Evolutionary conservation across 345 rosid species (phyloP), one percentile per base, ranked within the genome.

Genomic region (Hypericum perforatum): DNA sequence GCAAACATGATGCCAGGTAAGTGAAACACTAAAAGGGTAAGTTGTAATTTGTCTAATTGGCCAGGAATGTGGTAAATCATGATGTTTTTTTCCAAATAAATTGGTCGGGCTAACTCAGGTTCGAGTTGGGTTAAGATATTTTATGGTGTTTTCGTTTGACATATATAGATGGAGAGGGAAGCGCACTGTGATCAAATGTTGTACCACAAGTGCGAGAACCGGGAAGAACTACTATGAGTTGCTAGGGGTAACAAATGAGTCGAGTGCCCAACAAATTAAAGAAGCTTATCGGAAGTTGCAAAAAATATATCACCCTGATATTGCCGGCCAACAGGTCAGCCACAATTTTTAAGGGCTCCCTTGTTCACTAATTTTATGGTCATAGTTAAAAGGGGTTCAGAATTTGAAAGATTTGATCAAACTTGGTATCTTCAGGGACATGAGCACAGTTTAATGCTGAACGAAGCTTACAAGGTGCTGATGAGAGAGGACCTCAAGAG

Each of bases 271-370:
- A 43, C 63, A 76, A 50, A 78, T 80, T 46, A 76, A 78, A 57
- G 77, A 78, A 22, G 78, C 82, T 54, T 80, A 82, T 13, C 71
- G 90, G 69, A 80, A 64, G 64, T 57, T 82, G 68, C 89, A 75
- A 38, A 82, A 82, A 79, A 73, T 76, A 51, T 55, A 77, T 52
- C 86, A 82, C 38, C 86, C 90, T 13, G 82, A 82, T 58, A 72
- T 82, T 46, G 78, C 80, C 0, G 86, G 90, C 63, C 70, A 72
- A 36, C 39, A 80, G 84, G 86, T 80, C 38, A 13, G 12, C 8
- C 13, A 41, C n/a, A 9, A 38, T 4, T 39, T 16, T 9, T 7
- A 12, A 45, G 32, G 39, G 16, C 7, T 29, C 42, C 32, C 46
- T 37, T 39, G 13, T 38, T 41, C 8, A 16, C 7, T 48, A 15